Percentiles rank a stretch among this genome's conserved stretches.
phyloP scores from a whole-genome alignment of 1,139 yeast genomes.

The Pichia sp. region DNA sequence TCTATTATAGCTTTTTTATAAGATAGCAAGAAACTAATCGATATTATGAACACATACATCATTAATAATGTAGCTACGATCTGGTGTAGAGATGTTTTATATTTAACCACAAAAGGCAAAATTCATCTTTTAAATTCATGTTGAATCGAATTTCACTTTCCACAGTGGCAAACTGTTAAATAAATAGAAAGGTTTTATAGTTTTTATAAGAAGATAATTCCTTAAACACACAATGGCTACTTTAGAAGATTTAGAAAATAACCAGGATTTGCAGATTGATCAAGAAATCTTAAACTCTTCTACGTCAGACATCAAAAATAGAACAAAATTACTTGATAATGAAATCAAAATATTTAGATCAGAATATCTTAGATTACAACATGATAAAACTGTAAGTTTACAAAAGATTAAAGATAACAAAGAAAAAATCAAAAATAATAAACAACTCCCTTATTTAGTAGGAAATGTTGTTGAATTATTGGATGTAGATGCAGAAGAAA shows the following conservation, averaged over 20 bases:
- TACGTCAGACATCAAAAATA: constrained; percentile 76
- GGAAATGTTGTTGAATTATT: constrained; percentile 96
- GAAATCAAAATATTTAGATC: constrained; percentile 95
- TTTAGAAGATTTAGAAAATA: constrained; percentile 57
- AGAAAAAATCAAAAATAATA: constrained; percentile 92
- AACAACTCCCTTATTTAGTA: constrained; percentile 91
- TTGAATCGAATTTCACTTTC: too few relatives aligned
- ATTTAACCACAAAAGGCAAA: not conserved
- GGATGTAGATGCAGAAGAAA: constrained; percentile 83
- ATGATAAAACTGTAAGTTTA: constrained; percentile 87
- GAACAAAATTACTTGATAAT: constrained; percentile 85
- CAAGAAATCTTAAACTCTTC: constrained; percentile 74
- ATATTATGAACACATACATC: too few relatives aligned
- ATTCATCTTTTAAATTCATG: not conserved
- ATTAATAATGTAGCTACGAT: too few relatives aligned
- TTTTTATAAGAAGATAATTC: too few relatives aligned
- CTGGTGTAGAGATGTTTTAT: constrained; percentile 8
- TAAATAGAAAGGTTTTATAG: too few relatives aligned
- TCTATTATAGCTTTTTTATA: too few relatives aligned
- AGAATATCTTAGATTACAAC: constrained; percentile 83
- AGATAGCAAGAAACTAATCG: too few relatives aligned
- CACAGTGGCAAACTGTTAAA: not conserved
- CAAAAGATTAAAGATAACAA: constrained; percentile 94
- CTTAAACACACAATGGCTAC: constrained; percentile 59
- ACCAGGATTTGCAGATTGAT: constrained; percentile 52